These are phyloP conservation scores for Exophiala sp. DNA, from an alignment of 2,329 filamentous ascomycete genomes.

Conservation along the genomic window DNA sequence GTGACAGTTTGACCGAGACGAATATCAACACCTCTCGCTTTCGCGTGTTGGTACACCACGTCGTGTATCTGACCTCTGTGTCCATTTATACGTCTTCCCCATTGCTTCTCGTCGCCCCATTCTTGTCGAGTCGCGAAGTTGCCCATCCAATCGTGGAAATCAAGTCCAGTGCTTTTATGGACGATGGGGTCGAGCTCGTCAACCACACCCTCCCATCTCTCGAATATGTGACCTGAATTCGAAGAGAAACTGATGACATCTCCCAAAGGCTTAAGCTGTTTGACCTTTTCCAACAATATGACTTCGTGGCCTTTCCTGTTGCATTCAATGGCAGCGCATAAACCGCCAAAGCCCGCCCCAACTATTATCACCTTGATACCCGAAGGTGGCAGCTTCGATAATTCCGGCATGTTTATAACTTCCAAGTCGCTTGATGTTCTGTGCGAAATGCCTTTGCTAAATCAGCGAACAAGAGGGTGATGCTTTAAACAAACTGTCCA, in stretches of 20 bases:
- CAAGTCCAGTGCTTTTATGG: constrained; percentile 31
- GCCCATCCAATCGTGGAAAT: constrained; percentile 32
- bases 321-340: constrained; percentile 35
- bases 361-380: constrained; percentile 52
- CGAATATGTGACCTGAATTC: constrained; percentile 29
- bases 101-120: constrained; percentile 34
- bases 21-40: constrained; percentile 30
- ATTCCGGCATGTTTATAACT: constrained; percentile 14
- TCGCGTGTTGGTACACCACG: constrained; percentile 32
- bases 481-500: neutral
- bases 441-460: too few species aligned
- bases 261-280: constrained; percentile 44
- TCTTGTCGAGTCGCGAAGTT: constrained; percentile 32
- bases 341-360: constrained; percentile 40
- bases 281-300: constrained; percentile 43
- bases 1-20: constrained; percentile 32
- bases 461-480: too few species aligned
- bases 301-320: constrained; percentile 28
- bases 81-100: constrained; percentile 34
- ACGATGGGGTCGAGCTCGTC: constrained; percentile 34
- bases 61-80: constrained; percentile 36
- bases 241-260: constrained; percentile 45
- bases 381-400: constrained; percentile 31
- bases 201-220: constrained; percentile 35
- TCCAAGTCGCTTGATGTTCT: neutral